Conservation (phyloP, 257 asterid species). For the Salvia miltiorrhiza region DNA sequence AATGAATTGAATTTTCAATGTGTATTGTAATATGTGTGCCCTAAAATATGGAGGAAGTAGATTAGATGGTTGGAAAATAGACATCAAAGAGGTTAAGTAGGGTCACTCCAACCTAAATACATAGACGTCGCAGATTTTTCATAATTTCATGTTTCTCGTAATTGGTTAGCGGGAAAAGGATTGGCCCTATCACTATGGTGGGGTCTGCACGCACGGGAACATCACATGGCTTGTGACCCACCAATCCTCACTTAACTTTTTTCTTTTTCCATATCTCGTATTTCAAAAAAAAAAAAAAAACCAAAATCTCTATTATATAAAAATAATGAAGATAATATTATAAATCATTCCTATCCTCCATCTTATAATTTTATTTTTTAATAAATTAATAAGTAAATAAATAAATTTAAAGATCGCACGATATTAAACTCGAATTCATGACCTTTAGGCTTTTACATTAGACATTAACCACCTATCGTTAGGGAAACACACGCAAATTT, state of each 20-base stretch:
- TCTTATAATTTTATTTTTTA: too few species aligned
- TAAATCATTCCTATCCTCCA: background rate
- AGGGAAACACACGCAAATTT: too few species aligned
- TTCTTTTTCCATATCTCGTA: background rate
- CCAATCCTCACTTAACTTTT: background rate
- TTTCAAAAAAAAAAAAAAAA: too few species aligned
- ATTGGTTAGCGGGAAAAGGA: slow-evolving; percentile 1
- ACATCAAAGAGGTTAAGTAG: slow-evolving; percentile 21
- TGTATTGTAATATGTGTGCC: background rate
- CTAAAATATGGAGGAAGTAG: slow-evolving; percentile 15
- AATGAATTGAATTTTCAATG: background rate
- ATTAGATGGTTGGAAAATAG: slow-evolving; percentile 20
- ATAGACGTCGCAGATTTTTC: slow-evolving; percentile 6
- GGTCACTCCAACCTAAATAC: slow-evolving; percentile 17
- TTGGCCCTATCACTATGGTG: background rate
- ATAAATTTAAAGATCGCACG: too few species aligned
- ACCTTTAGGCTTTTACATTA: too few species aligned
- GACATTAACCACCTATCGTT: too few species aligned
- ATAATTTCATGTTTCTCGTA: slow-evolving; percentile 13
- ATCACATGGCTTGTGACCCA: slow-evolving; percentile 40
- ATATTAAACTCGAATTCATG: too few species aligned
- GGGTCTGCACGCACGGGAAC: slow-evolving; percentile 31
- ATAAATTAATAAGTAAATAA: too few species aligned
- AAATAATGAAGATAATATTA: too few species aligned
- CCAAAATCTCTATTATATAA: too few species aligned